A percentile compares a stretch with the other conserved stretches of the same genome.
These are phyloP conservation scores for Chrysopogon serrulatus DNA, from an alignment of 176 grass and related monocot species.

Conservation along the genomic window DNA sequence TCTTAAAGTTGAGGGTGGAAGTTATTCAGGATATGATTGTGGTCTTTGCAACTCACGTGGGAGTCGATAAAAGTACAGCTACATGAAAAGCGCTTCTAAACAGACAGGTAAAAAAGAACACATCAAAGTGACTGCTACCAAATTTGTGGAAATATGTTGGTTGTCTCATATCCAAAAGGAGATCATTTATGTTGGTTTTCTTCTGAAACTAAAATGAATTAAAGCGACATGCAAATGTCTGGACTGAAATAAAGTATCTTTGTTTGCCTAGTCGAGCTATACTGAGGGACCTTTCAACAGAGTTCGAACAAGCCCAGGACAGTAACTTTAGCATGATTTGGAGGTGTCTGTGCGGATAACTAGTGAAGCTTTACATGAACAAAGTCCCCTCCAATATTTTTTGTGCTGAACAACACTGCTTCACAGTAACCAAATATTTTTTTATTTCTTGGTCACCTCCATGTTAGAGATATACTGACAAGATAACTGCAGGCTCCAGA, in stretches of 20 bases:
- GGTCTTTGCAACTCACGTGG: neutral
- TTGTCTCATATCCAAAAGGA: constrained; percentile 7
- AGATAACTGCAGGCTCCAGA: neutral
- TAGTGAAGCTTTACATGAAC: constrained; percentile 5
- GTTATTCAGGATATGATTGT: neutral
- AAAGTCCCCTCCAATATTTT: neutral
- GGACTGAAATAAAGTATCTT: neutral
- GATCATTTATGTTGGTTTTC: neutral
- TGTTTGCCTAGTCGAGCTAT: neutral
- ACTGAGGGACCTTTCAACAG: neutral
- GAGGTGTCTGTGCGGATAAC: neutral
- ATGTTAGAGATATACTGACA: neutral
- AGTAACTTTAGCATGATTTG: neutral
- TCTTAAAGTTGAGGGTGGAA: neutral
- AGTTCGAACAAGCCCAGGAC: neutral
- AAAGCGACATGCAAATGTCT: neutral
- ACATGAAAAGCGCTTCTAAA: neutral
- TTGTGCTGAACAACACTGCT: neutral
- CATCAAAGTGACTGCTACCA: neutral
- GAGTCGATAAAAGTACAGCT: neutral
- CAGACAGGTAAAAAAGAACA: neutral
- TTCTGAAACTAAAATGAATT: neutral
- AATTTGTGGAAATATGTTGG: too few species aligned
- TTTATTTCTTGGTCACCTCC: neutral
- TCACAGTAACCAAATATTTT: neutral